A percentile compares a stretch with the other conserved stretches of the same genome.
phyloP scores from a whole-genome alignment of 805 yeast genomes.

The Zygosaccharomyces siamensis region DNA sequence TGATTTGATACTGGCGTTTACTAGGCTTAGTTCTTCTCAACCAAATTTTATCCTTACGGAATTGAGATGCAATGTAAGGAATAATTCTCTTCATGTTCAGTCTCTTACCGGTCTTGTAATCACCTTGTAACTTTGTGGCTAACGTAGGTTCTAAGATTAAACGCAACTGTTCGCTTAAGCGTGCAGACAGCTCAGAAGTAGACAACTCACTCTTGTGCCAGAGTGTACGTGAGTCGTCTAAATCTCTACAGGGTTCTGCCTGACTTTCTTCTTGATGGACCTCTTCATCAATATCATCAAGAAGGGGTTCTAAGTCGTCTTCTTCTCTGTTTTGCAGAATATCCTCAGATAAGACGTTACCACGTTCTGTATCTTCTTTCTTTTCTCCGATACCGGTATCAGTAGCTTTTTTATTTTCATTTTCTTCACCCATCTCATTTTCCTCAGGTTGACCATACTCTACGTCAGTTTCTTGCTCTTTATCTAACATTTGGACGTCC shows the following conservation, averaged over 20 bases:
- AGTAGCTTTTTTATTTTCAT: slow-evolving; percentile 37
- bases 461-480: slow-evolving; percentile 29
- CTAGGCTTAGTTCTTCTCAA: slow-evolving; percentile 95
- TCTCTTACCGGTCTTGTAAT: slow-evolving; percentile 94
- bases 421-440: slow-evolving; percentile 24
- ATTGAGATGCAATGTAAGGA: slow-evolving; percentile 95
- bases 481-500: slow-evolving; percentile 35
- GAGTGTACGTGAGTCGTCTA: slow-evolving; percentile 65
- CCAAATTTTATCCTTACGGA: slow-evolving; percentile 98
- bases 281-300: slow-evolving; percentile 34
- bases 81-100: slow-evolving; percentile 96
- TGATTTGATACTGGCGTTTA: slow-evolving; percentile 93
- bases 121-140: slow-evolving; percentile 93
- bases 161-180: slow-evolving; percentile 86
- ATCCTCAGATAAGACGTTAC: slow-evolving; percentile 15
- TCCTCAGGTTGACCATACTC: slow-evolving; percentile 7
- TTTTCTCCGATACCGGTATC: slow-evolving; percentile 51
- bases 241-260: slow-evolving; percentile 43
- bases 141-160: slow-evolving; percentile 91
- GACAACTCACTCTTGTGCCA: slow-evolving; percentile 82
- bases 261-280: slow-evolving; percentile 26
- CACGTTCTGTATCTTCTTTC: slow-evolving; percentile 22
- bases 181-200: slow-evolving; percentile 84
- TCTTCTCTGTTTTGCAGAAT: slow-evolving; percentile 24
- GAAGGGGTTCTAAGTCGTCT: slow-evolving; percentile 32